Percentiles rank a stretch among this genome's conserved stretches.
Evolutionary conservation across 192 early-diverging fungal species (phyloP).

Genomic region (Rhizophagus sp.): DNA sequence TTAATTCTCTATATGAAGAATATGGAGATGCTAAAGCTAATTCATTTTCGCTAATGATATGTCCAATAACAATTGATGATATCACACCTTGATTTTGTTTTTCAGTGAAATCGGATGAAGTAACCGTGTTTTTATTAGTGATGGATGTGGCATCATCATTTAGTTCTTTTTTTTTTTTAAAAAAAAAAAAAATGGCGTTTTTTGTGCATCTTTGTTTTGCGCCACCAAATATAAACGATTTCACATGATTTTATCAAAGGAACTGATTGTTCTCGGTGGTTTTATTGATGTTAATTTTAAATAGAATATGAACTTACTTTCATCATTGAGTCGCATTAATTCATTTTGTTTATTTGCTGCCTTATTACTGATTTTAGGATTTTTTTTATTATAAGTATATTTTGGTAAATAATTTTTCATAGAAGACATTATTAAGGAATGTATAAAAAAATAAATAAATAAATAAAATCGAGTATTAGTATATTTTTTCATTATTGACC

Average conservation of each 20-base stretch:
- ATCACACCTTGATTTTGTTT: not conserved
- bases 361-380: not conserved
- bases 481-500: no score
- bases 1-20: not conserved
- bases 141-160: not conserved
- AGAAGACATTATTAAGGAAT: not conserved
- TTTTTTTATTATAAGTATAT: not conserved
- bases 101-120: not conserved
- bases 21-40: not conserved
- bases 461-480: no score
- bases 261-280: no score
- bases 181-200: no score
- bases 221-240: no score
- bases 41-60: not conserved
- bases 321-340: not conserved
- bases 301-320: not conserved
- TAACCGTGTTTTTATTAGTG: not conserved
- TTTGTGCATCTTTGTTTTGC: not conserved
- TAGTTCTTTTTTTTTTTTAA: not conserved
- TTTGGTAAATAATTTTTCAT: not conserved
- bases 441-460: no score
- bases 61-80: not conserved
- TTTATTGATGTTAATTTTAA: no score
- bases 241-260: no score
- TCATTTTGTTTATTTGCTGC: not conserved